Conservation (phyloP, 169 alveolate genomes). For the Plasmodium gallinaceum region DNA sequence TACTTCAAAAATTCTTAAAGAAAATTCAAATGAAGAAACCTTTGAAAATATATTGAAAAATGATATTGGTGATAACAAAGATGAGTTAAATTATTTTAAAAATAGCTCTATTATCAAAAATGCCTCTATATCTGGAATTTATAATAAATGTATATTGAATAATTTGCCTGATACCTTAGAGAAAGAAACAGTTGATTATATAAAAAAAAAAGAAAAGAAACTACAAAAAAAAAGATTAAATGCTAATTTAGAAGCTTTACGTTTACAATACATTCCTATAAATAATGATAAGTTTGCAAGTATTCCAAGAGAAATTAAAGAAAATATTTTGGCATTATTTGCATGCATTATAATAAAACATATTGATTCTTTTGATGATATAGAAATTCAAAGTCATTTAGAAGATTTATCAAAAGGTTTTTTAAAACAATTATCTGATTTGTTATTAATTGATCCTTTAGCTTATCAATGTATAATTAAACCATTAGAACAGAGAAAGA, state of each 20-base stretch:
- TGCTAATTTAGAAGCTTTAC: constrained; percentile 73
- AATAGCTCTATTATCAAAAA: constrained; percentile 14
- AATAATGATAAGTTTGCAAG: constrained; percentile 56
- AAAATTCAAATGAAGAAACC: neutral
- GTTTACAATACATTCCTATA: constrained; percentile 74
- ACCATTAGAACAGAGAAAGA: constrained; percentile 51
- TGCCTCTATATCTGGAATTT: neutral
- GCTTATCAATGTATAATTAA: constrained; percentile 64
- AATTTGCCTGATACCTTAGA: constrained; percentile 49
- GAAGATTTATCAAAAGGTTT: constrained; percentile 50
- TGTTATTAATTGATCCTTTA: constrained; percentile 51
- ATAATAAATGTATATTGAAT: constrained; percentile 37
- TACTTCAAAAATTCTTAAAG: neutral
- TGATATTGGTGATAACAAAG: neutral
- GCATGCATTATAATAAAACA: constrained; percentile 72
- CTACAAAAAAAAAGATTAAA: constrained; percentile 47
- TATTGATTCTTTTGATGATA: constrained; percentile 67
- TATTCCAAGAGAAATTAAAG: constrained; percentile 55
- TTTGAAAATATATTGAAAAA: neutral
- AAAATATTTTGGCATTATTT: constrained; percentile 69
- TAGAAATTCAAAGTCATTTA: constrained; percentile 52
- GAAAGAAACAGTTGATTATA: constrained; percentile 51
- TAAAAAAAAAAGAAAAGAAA: constrained; percentile 35
- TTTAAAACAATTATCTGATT: constrained; percentile 44
- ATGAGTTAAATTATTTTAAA: neutral